Base-by-base conservation (phyloP, 306 rosid species). In the Corylus avellana region DNA sequence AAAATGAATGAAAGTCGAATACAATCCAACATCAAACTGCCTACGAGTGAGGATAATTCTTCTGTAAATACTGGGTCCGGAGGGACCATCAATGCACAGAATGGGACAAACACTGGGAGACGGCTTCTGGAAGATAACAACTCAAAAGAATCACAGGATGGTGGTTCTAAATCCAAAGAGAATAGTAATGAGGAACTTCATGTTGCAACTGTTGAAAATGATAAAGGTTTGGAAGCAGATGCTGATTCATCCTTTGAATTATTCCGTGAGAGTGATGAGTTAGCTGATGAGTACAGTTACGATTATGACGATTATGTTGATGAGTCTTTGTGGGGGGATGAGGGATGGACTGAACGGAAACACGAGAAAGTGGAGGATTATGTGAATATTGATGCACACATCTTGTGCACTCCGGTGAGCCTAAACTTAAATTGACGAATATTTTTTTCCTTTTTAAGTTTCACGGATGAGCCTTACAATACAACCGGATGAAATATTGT, bases 301-400 rank as follows among this genome's bases (percentile, higher is more conserved):
- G 98, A 96, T 82, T 93, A 95, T 77, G 97, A 95, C 75, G 99
- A 95, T 82, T 93, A 88, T 88, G 94, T 82, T 82, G 92, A 93
- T 82, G 98, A 91, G 61, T 48, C 96, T 56, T 78, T 91, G 98
- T 96, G 99, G 99, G 99, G 97, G 82, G 97, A 88, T 66, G 99
- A 96, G 85, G 99, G 91, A 73, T 96, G 95, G 96, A 70, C 82
- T 80, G 99, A 96, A 81, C 83, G 12, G 62, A 75, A 85, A 70
- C 99, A 93, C 2, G 97, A 89, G 76, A 93, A 79, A 82, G 20
- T 84, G 79, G 99, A 96, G 87, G 99, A 96, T 80, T 90, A 82
- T 80, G 89, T 96, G 79, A 87, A 88, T 74, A 79, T 96, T 82
- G 98, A 93, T 77, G 86, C 98, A 12, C 99, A 96, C 79, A 86